Percentiles rank a stretch among this genome's conserved stretches.
These are phyloP conservation scores for Geotrichum phurueaensis DNA, from an alignment of 1,139 yeast species.

Conservation along the genomic window DNA sequence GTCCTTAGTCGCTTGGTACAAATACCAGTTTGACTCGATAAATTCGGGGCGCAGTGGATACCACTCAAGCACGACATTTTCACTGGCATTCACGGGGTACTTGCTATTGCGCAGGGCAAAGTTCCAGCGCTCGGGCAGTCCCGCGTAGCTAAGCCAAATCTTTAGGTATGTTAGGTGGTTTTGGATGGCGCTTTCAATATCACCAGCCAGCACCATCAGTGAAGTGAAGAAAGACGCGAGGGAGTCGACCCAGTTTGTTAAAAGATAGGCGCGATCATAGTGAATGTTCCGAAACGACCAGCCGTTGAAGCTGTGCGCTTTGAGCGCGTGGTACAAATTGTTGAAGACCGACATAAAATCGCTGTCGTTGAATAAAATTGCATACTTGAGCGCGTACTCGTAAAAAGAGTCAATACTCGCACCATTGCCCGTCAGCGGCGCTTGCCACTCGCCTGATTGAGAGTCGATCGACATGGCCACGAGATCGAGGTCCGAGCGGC, in stretches of 20 bases:
- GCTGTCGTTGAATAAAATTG: constrained; percentile 66
- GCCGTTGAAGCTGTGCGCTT: constrained; percentile 43
- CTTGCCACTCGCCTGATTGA: constrained; percentile 49
- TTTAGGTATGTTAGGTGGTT: constrained; percentile 64
- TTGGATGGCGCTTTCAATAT: constrained; percentile 56
- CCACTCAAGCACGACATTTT: constrained; percentile 58
- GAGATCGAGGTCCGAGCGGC: constrained; percentile 55
- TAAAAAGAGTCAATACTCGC: constrained; percentile 92
- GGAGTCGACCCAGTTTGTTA: constrained; percentile 74
- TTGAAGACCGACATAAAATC: constrained; percentile 56
- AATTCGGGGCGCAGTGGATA: constrained; percentile 90
- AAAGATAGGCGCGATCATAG: constrained; percentile 45
- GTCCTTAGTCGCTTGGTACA: constrained; percentile 79
- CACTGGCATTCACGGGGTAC: constrained; percentile 12
- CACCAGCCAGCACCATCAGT: constrained; percentile 72
- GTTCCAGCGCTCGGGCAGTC: constrained; percentile 86
- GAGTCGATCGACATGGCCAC: constrained; percentile 78
- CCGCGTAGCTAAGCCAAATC: constrained; percentile 74
- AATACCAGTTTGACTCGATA: constrained; percentile 77
- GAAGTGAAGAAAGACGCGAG: constrained; percentile 88
- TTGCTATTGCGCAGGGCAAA: constrained; percentile 26
- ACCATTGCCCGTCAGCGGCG: constrained; percentile 70
- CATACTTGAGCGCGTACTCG: constrained; percentile 77
- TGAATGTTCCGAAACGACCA: constrained; percentile 63
- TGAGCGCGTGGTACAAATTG: constrained; percentile 52